These are phyloP conservation scores for Apiospora koreana DNA, from an alignment of 2,329 filamentous ascomycete species.

Conservation along the genomic window DNA sequence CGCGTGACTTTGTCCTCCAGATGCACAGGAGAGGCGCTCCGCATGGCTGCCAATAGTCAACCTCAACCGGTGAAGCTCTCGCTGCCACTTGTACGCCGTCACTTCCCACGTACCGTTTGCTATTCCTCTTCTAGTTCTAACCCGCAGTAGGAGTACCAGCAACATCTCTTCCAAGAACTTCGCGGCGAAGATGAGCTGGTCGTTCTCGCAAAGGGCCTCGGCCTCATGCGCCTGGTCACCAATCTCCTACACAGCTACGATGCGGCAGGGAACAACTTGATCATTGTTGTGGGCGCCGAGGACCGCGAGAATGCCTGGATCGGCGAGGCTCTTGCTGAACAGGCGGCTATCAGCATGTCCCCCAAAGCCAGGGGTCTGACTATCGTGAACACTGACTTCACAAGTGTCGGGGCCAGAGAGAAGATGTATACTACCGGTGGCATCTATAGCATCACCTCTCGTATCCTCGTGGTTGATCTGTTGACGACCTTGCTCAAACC, in stretches of 20 bases:
- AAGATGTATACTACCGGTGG: constrained; percentile 90
- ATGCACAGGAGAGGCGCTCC: constrained; percentile 26
- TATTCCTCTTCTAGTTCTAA: background rate
- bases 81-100: constrained; percentile 62
- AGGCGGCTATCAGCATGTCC: constrained; percentile 85
- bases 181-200: constrained; percentile 91
- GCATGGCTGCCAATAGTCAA: constrained; percentile 56
- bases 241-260: constrained; percentile 97
- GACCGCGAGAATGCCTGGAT: constrained; percentile 97
- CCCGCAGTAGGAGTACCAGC: constrained; percentile 76
- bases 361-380: constrained; percentile 82
- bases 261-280: constrained; percentile 89
- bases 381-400: constrained; percentile 91
- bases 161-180: constrained; percentile 90
- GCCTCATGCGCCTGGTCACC: constrained; percentile 88
- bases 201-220: constrained; percentile 86
- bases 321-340: constrained; percentile 91
- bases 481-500: constrained; percentile 81
- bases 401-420: constrained; percentile 82
- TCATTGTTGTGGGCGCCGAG: constrained; percentile 85
- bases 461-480: constrained; percentile 92
- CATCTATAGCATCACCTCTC: constrained; percentile 93
- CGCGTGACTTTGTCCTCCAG: constrained; percentile 1
- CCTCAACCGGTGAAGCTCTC: constrained; percentile 78
- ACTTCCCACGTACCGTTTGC: background rate